Evolutionary conservation across 805 yeast species (phyloP).

Genomic region (Saccharomyces eubayanus): DNA sequence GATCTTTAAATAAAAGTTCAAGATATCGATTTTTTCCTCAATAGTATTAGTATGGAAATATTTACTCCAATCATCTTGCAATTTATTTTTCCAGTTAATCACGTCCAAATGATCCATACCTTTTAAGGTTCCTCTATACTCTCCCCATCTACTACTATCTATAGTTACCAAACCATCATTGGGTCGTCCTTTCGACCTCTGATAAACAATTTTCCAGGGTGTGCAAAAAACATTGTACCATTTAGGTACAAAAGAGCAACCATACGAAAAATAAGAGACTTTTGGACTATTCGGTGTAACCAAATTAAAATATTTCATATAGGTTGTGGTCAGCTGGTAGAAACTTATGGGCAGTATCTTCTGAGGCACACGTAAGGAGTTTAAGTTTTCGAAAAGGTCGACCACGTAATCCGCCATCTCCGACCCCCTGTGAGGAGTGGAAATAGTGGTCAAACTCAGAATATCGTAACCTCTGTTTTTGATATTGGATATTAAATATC

Average conservation of each 20-base stretch:
- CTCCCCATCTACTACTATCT: constrained; percentile 74
- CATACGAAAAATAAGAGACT: constrained; percentile 75
- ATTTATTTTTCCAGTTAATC: constrained; percentile 68
- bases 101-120: constrained; percentile 80
- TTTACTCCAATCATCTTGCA: constrained; percentile 31
- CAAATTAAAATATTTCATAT: constrained; percentile 47
- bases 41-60: constrained; percentile 10
- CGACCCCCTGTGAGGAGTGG: constrained; percentile 86
- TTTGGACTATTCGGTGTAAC: constrained; percentile 44
- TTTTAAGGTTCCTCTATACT: constrained; percentile 67
- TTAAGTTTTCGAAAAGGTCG: constrained; percentile 24
- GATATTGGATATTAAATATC: constrained; percentile 60
- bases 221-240: constrained; percentile 53
- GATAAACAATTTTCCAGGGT: constrained; percentile 56
- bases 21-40: constrained; percentile 46
- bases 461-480: constrained; percentile 45
- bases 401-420: constrained; percentile 68
- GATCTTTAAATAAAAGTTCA: constrained; percentile 60
- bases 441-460: constrained; percentile 69
- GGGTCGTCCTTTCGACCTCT: constrained; percentile 37
- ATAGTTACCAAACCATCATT: constrained; percentile 87
- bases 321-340: constrained; percentile 55
- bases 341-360: constrained; percentile 37
- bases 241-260: constrained; percentile 60
- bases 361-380: constrained; percentile 18